A percentile compares a stretch with the other conserved stretches of the same genome.
phyloP scores from a whole-genome alignment of 345 rosid genomes.

The Diplotaxis tenuifolia region DNA sequence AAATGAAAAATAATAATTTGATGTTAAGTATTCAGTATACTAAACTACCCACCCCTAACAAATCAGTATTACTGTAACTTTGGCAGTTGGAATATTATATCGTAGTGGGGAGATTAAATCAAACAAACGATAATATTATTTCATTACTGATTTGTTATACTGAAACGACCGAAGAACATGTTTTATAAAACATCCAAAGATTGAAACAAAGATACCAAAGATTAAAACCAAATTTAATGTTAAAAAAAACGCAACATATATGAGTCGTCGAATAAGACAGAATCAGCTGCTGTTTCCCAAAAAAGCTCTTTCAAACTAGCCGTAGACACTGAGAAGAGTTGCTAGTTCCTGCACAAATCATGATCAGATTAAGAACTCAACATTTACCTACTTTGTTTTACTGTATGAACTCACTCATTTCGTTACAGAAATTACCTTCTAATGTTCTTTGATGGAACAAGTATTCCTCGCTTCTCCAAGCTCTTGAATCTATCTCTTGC shows the following conservation, averaged over 20 bases:
- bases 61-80: too few species aligned
- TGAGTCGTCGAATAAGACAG: conserved; percentile 17
- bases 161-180: too few species aligned
- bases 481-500: conserved; percentile 87
- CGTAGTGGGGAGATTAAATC: too few species aligned
- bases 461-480: conserved; percentile 84
- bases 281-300: not conserved
- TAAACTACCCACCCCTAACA: too few species aligned
- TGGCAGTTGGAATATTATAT: too few species aligned
- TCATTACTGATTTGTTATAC: not conserved
- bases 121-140: too few species aligned
- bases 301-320: not conserved
- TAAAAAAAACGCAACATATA: not conserved
- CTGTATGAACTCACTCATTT: not conserved
- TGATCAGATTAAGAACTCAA: conserved; percentile 22
- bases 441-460: conserved; percentile 54
- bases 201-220: not conserved
- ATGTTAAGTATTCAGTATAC: too few species aligned
- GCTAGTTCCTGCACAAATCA: conserved; percentile 30
- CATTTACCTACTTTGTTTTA: not conserved
- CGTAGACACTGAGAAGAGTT: conserved; percentile 13
- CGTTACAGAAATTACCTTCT: conserved; percentile 50
- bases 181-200: not conserved
- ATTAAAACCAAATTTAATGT: not conserved
- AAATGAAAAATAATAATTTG: too few species aligned